Percentiles rank a stretch among this genome's conserved stretches.
Conservation (phyloP, 495 filamentous ascomycete species). For the Penicillium salamii region DNA sequence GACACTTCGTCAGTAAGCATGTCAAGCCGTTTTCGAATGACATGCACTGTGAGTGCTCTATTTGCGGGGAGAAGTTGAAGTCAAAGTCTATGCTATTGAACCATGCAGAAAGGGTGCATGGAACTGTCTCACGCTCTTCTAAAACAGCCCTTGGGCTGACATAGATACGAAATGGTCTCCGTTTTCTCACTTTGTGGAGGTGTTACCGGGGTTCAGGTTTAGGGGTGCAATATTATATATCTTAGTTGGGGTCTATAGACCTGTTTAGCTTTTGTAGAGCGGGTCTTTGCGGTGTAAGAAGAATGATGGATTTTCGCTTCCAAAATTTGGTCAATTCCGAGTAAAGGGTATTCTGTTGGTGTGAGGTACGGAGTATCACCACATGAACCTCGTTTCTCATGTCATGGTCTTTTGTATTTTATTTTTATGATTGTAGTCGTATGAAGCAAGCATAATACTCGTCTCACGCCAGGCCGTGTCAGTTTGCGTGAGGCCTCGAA, state of each 20-base stretch:
- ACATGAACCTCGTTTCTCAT: background rate
- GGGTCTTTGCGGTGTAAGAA: constrained; percentile 1
- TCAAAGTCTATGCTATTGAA: constrained; percentile 20
- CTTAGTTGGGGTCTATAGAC: background rate
- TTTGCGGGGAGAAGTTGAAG: constrained; percentile 19
- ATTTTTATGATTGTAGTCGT: too few species aligned
- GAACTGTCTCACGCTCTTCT: constrained; percentile 16
- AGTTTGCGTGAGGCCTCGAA: too few species aligned
- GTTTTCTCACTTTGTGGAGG: constrained; percentile 1
- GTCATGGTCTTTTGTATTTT: background rate
- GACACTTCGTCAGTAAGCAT: constrained; percentile 25
- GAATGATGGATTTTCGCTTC: constrained; percentile 2
- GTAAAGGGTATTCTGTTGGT: background rate
- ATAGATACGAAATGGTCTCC: background rate
- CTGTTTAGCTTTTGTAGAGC: constrained; percentile 1
- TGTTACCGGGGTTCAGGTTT: background rate
- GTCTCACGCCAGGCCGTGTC: too few species aligned
- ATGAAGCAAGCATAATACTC: too few species aligned
- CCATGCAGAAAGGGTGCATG: constrained; percentile 22
- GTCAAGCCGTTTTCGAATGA: constrained; percentile 22
- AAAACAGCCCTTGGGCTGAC: constrained; percentile 12
- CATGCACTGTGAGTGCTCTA: constrained; percentile 19
- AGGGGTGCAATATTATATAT: background rate
- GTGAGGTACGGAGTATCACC: background rate
- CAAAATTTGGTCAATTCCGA: background rate